phyloP scores from a whole-genome alignment of 306 rosid genomes.

The Astragalus glycyphyllos region DNA sequence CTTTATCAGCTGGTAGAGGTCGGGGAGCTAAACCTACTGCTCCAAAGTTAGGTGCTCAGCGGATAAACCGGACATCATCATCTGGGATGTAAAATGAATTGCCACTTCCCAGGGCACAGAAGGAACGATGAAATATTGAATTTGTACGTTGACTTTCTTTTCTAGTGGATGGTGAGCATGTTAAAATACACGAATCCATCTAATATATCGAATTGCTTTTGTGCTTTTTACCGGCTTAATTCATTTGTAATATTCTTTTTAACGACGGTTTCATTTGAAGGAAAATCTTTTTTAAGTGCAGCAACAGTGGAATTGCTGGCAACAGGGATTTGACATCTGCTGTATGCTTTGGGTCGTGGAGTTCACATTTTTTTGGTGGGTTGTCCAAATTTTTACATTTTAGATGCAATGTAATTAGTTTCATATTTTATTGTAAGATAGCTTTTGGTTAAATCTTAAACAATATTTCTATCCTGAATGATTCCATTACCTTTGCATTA shows the following conservation, averaged over 20 bases:
- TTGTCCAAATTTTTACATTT: constrained; percentile 26
- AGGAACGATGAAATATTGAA: constrained; percentile 22
- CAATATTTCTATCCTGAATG: background rate
- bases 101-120: constrained; percentile 33
- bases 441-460: constrained; percentile 32
- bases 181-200: constrained; percentile 28
- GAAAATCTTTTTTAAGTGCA: constrained; percentile 32
- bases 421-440: constrained; percentile 33
- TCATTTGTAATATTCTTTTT: constrained; percentile 55
- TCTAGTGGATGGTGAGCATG: constrained; percentile 40
- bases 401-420: constrained; percentile 47
- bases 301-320: constrained; percentile 35
- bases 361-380: background rate
- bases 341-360: constrained; percentile 25
- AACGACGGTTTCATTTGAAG: constrained; percentile 26
- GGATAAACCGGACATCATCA: constrained; percentile 82
- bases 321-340: constrained; percentile 27
- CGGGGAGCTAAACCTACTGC: constrained; percentile 83
- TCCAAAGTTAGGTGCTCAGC: constrained; percentile 86
- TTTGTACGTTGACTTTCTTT: constrained; percentile 22
- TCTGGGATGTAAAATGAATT: constrained; percentile 62
- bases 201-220: constrained; percentile 32
- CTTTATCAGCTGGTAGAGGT: constrained; percentile 71
- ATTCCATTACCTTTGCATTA: background rate
- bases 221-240: constrained; percentile 35